These are phyloP conservation scores for Metarhizium guizhouense DNA, from an alignment of 2,329 filamentous ascomycete genomes.

Conservation along the genomic window DNA sequence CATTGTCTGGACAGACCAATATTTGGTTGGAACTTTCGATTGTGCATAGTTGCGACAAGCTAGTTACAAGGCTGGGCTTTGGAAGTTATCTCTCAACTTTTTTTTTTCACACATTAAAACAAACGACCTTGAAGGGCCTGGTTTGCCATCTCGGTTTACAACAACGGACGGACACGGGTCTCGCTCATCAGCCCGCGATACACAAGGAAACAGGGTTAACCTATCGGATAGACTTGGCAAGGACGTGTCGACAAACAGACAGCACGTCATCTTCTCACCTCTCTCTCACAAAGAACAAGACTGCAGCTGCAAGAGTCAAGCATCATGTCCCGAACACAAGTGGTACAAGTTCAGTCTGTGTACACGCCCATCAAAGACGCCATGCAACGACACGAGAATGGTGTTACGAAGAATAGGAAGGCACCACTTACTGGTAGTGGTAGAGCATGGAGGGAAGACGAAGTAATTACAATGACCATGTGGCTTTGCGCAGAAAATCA, in stretches of 20 bases:
- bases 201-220: no score
- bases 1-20: not conserved
- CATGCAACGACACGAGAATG: constrained; percentile 49
- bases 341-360: constrained; percentile 32
- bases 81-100: not conserved
- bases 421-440: constrained; percentile 63
- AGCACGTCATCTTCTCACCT: not conserved
- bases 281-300: constrained; percentile 4
- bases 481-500: not conserved
- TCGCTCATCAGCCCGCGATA: no score
- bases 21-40: not conserved
- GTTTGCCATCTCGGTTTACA: constrained; percentile 9
- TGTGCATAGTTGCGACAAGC: not conserved
- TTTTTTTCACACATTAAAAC: not conserved
- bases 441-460: constrained; percentile 77
- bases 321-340: constrained; percentile 42
- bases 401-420: constrained; percentile 58
- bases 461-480: constrained; percentile 41
- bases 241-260: not conserved
- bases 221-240: no score
- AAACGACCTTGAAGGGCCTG: constrained; percentile 13
- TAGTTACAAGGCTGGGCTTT: constrained; percentile 2
- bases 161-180: not conserved
- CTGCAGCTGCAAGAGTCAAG: not conserved
- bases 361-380: constrained; percentile 45